These are phyloP conservation scores for Mycena rebaudengoi DNA, from an alignment of 768 basidiomycete genomes.

Conservation along the genomic window DNA sequence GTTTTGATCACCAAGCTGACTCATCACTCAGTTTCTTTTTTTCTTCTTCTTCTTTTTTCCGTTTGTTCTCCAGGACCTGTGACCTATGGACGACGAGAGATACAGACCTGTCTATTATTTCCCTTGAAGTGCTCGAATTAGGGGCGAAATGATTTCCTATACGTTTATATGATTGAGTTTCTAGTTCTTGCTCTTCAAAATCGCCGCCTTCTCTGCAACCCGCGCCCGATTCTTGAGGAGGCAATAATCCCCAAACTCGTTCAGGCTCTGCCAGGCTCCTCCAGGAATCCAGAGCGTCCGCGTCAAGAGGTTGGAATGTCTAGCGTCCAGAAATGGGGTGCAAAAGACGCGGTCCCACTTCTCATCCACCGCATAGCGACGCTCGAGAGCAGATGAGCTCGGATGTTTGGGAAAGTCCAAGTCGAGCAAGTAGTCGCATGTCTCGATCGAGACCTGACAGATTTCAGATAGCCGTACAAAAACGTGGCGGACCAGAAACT, in stretches of 20 bases:
- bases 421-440: slow-evolving; percentile 93
- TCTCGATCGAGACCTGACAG: slow-evolving; percentile 67
- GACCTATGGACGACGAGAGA: no score
- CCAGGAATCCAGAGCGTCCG: slow-evolving; percentile 86
- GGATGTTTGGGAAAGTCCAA: slow-evolving; percentile 84
- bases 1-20: no score
- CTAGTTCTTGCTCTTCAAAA: slow-evolving; percentile 12
- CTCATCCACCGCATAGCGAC: slow-evolving; percentile 77
- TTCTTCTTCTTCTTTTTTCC: no score
- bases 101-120: no score
- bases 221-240: slow-evolving; percentile 71
- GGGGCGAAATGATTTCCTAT: no score
- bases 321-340: slow-evolving; percentile 83
- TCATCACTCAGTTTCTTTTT: no score
- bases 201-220: slow-evolving; percentile 45
- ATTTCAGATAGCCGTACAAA: slow-evolving; percentile 15
- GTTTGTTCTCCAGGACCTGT: no score
- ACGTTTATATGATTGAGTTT: no score
- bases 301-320: slow-evolving; percentile 74
- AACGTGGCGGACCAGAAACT: slow-evolving; percentile 24
- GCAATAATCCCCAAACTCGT: slow-evolving; percentile 92
- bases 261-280: slow-evolving; percentile 67
- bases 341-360: slow-evolving; percentile 89
- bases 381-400: slow-evolving; percentile 64
- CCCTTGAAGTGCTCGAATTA: no score